Evolutionary conservation across 1,284 basidiomycete genomes (phyloP).

Genomic region (Papiliotrema nemorosa): DNA sequence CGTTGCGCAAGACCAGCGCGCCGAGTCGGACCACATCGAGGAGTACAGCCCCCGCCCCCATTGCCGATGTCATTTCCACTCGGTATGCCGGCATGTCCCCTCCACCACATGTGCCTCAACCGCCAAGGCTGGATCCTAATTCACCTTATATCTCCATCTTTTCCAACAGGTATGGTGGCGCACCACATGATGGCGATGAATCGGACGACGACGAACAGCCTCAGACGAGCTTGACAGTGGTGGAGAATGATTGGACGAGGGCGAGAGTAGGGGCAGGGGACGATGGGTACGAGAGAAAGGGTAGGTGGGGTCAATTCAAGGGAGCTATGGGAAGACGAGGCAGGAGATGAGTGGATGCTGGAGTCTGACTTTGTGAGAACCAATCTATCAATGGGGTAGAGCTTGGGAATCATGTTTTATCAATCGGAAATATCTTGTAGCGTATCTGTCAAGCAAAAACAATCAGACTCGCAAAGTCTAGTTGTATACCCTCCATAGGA

Average conservation of each 20-base stretch:
- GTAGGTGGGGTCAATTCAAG: constrained; percentile 21
- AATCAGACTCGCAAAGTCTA: too few species aligned
- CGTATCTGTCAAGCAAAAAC: too few species aligned
- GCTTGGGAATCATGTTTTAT: too few species aligned
- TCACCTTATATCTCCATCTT: constrained; percentile 34
- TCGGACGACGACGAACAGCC: constrained; percentile 32
- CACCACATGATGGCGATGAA: constrained; percentile 29
- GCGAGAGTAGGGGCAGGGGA: constrained; percentile 16
- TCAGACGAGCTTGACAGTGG: constrained; percentile 20
- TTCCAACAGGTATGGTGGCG: constrained; percentile 18
- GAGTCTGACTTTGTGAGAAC: too few species aligned
- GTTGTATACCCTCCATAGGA: too few species aligned
- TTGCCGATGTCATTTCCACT: constrained; percentile 23
- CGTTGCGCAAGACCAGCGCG: too few species aligned
- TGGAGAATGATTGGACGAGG: constrained; percentile 39
- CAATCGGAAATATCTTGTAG: too few species aligned
- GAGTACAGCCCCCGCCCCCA: constrained; percentile 16
- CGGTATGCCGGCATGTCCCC: constrained; percentile 13
- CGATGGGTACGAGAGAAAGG: constrained; percentile 10
- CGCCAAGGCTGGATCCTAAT: constrained; percentile 1
- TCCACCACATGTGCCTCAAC: constrained; percentile 2
- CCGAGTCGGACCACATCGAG: neutral
- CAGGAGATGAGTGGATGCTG: too few species aligned
- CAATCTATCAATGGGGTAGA: too few species aligned
- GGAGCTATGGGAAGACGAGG: constrained; percentile 19